Base-by-base conservation (phyloP, 2,329 filamentous ascomycete species). In the Aspergillus puulaauensis region DNA sequence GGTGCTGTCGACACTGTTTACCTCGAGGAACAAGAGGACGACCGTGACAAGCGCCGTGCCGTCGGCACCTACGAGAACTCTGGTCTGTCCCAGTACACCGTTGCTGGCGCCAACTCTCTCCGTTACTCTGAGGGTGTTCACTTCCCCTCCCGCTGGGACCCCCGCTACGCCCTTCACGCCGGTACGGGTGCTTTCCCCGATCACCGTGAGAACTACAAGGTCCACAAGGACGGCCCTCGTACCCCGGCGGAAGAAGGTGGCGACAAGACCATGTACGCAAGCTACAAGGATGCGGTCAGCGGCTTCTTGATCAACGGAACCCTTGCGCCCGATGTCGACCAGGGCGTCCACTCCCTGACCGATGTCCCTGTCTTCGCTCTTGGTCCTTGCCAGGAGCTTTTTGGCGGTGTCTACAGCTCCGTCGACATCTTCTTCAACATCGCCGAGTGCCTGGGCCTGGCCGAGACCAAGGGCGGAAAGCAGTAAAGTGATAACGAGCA, bases 131-230 rank as follows among this genome's bases (percentile, higher is more conserved):
- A 90, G 21, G 88, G 88, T 52, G 81, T 85, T 65, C 84, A 90
- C 77, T 96, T 95, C 81, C 91, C 91, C 19, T 80, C 84, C 61
- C 91, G 91, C 79, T 95, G 91, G 90, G 88, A 91, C 71, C 91
- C 91, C 14, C 84, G 91, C 33, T 95, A 93, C 76, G 89, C 89
- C 57, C 85, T 96, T 51, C 90, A 89, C 56, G 83, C 86, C 41
- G 91, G 91, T 52, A 74, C 91, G 35, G 84, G 81, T 49, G 89
- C 89, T 33, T 83, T 83, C 69, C 91, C 91, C 0, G 91, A 96
- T 72, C 85, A 82, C 66, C 82, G 89, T 21, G 91, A 96, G 79
- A 83, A 90, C 76, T 96, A 87, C 80, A 82, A 82, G 62, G 86
- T 93, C 14, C 86, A 86, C 77, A 85, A 85, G 73, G 77, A 80